Percentiles rank a stretch among this genome's conserved stretches.
Conservation (phyloP, 179 eudicot genomes). For the Spinacia oleracea region DNA sequence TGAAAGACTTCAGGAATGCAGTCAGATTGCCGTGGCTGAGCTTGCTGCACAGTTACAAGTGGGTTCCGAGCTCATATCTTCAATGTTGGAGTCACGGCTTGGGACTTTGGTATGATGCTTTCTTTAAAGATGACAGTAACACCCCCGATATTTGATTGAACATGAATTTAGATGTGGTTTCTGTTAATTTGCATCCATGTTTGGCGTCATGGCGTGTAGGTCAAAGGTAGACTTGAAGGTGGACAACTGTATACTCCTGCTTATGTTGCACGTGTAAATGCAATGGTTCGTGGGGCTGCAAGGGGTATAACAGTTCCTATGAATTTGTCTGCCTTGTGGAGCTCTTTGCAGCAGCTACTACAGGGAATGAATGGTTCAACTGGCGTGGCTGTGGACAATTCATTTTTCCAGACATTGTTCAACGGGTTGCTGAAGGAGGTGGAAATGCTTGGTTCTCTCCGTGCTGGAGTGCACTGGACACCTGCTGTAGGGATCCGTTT, state of each 20-base stretch:
- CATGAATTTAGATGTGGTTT: not conserved
- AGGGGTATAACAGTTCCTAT: slow-evolving; percentile 87
- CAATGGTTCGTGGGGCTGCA: slow-evolving; percentile 97
- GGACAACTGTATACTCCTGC: slow-evolving; percentile 97
- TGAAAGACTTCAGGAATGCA: slow-evolving; percentile 95
- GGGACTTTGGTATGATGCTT: slow-evolving; percentile 56
- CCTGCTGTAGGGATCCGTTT: slow-evolving; percentile 63
- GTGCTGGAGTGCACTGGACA: slow-evolving; percentile 99
- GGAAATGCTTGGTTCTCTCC: slow-evolving; percentile 85
- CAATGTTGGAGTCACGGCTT: slow-evolving; percentile 63
- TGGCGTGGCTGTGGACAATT: slow-evolving; percentile 85
- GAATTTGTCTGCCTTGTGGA: slow-evolving; percentile 85
- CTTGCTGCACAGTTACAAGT: slow-evolving; percentile 90
- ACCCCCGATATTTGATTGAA: not conserved
- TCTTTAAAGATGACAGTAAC: not conserved
- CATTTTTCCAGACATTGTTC: slow-evolving; percentile 90
- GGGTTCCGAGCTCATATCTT: slow-evolving; percentile 64
- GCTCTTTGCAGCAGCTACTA: slow-evolving; percentile 78
- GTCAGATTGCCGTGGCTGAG: slow-evolving; percentile 94
- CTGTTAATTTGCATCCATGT: slow-evolving; percentile 3
- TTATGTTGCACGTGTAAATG: slow-evolving; percentile 84
- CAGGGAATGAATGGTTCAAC: slow-evolving; percentile 88
- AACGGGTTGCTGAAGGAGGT: slow-evolving; percentile 78
- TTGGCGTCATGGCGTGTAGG: slow-evolving; percentile 39
- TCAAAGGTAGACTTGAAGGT: slow-evolving; percentile 97